Evolutionary conservation across 169 alveolate species (phyloP).

Genomic region (Babesia bigemina): DNA sequence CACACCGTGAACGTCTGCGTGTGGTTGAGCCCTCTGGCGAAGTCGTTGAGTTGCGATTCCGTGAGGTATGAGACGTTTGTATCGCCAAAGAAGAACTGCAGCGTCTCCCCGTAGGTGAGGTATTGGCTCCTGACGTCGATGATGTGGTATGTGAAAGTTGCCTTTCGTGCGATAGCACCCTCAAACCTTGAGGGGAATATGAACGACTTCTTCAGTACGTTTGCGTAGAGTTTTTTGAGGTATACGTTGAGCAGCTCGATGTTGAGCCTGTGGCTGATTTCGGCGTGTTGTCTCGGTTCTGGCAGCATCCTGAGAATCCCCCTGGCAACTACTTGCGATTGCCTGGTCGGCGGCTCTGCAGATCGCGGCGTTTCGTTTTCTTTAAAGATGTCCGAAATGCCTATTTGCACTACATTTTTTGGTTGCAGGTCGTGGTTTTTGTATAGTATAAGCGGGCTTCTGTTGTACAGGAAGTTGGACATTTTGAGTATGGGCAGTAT

Average conservation of each 20-base stretch:
- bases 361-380: slow-evolving; percentile 1
- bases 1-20: slow-evolving; percentile 46
- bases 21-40: not conserved
- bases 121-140: slow-evolving; percentile 56
- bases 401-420: slow-evolving; percentile 15
- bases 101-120: slow-evolving; percentile 39
- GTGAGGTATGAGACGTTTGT: slow-evolving; percentile 9
- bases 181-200: slow-evolving; percentile 16
- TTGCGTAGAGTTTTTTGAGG: not conserved
- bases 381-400: slow-evolving; percentile 11
- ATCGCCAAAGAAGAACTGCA: slow-evolving; percentile 40
- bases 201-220: slow-evolving; percentile 23
- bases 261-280: slow-evolving; percentile 16
- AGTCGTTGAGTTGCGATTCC: slow-evolving; percentile 14
- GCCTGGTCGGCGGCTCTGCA: not conserved
- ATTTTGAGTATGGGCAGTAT: slow-evolving; percentile 25
- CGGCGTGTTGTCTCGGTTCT: not conserved
- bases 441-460: slow-evolving; percentile 25
- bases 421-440: slow-evolving; percentile 6
- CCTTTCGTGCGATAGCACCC: not conserved
- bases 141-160: slow-evolving; percentile 18
- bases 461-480: slow-evolving; percentile 33
- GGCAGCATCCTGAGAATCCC: not conserved
- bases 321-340: slow-evolving; percentile 9
- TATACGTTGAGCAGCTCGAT: not conserved